These are phyloP conservation scores for Petasospora fabianii DNA, from an alignment of 1,139 yeast species.

Conservation along the genomic window DNA sequence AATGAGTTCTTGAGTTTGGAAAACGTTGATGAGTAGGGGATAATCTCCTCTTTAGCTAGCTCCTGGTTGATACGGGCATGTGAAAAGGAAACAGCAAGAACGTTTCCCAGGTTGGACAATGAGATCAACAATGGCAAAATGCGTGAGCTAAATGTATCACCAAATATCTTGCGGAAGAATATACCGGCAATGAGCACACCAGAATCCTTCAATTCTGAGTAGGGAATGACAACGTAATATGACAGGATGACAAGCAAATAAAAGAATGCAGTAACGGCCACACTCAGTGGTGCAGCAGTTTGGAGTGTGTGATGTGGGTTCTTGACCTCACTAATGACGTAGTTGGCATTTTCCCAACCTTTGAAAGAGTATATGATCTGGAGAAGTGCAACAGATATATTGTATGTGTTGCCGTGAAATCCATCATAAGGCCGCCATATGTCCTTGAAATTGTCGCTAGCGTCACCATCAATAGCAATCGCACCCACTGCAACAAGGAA, in stretches of 20 bases:
- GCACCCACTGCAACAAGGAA: constrained; percentile 8
- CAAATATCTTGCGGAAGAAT: constrained; percentile 47
- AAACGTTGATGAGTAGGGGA: constrained; percentile 42
- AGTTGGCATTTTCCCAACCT: constrained; percentile 61
- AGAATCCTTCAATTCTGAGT: constrained; percentile 41
- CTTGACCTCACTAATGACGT: constrained; percentile 47
- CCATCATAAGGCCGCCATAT: constrained; percentile 31
- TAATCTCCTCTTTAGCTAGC: constrained; percentile 41
- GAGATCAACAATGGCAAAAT: constrained; percentile 45
- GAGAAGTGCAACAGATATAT: constrained; percentile 48
- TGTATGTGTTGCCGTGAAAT: constrained; percentile 27
- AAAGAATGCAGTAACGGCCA: constrained; percentile 39
- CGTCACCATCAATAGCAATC: constrained; percentile 7
- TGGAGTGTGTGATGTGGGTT: constrained; percentile 47
- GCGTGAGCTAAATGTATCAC: constrained; percentile 38
- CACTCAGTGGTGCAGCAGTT: constrained; percentile 47
- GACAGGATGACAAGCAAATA: constrained; percentile 44
- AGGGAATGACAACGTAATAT: constrained; percentile 46
- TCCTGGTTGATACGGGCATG: constrained; percentile 50
- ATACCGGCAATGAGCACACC: constrained; percentile 51
- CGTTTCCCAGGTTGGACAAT: constrained; percentile 48
- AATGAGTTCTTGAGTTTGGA: constrained; percentile 30
- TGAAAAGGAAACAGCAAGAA: constrained; percentile 48
- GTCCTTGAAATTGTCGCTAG: constrained; percentile 29
- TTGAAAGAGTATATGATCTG: constrained; percentile 56